Conservation (phyloP, 2,329 filamentous ascomycete genomes). For the Trichoderma lentiforme region DNA sequence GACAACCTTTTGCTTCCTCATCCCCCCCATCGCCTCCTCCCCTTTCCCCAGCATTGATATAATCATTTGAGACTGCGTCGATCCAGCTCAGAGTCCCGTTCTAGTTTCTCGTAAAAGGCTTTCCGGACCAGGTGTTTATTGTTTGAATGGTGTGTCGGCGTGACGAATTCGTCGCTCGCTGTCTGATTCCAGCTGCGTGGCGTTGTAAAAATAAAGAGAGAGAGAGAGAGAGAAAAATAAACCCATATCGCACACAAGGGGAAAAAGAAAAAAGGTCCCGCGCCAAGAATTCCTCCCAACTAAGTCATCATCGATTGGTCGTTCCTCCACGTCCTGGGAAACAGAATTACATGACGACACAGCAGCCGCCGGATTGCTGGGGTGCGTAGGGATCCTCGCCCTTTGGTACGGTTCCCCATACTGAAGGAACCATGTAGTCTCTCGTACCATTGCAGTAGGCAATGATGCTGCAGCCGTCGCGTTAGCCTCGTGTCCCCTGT, state of each 20-base stretch:
- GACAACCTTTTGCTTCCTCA: constrained; percentile 1
- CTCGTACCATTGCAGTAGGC: constrained; percentile 97
- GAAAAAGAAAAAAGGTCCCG: constrained; percentile 23
- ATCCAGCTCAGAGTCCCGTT: constrained; percentile 16
- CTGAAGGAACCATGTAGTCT: constrained; percentile 98
- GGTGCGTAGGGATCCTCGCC: constrained; percentile 98
- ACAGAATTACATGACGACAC: constrained; percentile 76
- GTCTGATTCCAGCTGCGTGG: constrained; percentile 24
- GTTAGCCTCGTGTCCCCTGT: background rate
- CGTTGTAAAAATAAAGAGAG: constrained; percentile 14
- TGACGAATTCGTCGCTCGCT: constrained; percentile 20
- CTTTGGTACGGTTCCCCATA: constrained; percentile 93
- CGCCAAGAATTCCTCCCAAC: constrained; percentile 9
- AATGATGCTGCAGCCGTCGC: constrained; percentile 68
- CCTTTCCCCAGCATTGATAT: constrained; percentile 14
- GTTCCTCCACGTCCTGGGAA: constrained; percentile 4
- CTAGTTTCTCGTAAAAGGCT: constrained; percentile 15
- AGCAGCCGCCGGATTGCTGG: constrained; percentile 89
- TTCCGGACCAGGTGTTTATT: constrained; percentile 15
- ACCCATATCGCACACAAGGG: constrained; percentile 25
- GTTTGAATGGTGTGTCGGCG: constrained; percentile 4
- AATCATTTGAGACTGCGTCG: constrained; percentile 16
- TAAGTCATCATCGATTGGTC: constrained; percentile 29
- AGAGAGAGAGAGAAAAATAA: constrained; percentile 8
- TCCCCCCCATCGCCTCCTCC: background rate